Percentiles rank a stretch among this genome's conserved stretches.
Conservation (phyloP, 805 yeast species). For the Candida ovalis region DNA sequence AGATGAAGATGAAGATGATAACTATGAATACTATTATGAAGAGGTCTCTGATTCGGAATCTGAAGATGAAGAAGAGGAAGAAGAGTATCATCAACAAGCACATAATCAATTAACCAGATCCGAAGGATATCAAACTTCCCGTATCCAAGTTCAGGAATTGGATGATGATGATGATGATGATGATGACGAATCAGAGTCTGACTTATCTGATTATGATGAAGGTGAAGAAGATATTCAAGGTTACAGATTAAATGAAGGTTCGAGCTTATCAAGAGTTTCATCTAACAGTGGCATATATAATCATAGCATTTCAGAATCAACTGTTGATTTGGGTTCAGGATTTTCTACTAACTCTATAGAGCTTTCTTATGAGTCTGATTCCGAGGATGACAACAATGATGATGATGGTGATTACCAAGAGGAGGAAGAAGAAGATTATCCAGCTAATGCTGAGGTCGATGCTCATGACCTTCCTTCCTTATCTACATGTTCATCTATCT, state of each 20-base stretch:
- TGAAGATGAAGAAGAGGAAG: conserved; percentile 10
- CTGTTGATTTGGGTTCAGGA: conserved; percentile 4
- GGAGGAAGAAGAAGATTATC: conserved; percentile 10
- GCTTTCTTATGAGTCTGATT: neutral
- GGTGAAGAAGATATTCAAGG: conserved; percentile 10
- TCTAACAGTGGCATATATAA: neutral
- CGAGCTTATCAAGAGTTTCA: conserved; percentile 4
- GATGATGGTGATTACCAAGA: too few species aligned
- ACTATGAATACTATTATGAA: conserved; percentile 18
- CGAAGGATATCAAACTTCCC: neutral
- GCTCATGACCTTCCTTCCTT: conserved; percentile 25
- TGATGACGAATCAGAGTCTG: conserved; percentile 6
- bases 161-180: conserved; percentile 13
- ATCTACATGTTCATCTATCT: conserved; percentile 26
- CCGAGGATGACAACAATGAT: neutral
- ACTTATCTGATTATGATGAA: conserved; percentile 5
- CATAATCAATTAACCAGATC: conserved; percentile 1
- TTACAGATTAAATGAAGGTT: neutral
- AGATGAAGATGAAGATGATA: conserved; percentile 21
- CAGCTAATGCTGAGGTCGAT: conserved; percentile 2
- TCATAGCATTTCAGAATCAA: conserved; percentile 2
- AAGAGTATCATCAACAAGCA: conserved; percentile 2
- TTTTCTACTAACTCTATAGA: conserved; percentile 5
- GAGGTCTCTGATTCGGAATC: conserved; percentile 14
- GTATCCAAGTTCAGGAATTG: conserved; percentile 8